Percentiles rank a stretch among this genome's conserved stretches.
Conservation (phyloP, 2,329 filamentous ascomycete genomes). For the Penicillium sp. region DNA sequence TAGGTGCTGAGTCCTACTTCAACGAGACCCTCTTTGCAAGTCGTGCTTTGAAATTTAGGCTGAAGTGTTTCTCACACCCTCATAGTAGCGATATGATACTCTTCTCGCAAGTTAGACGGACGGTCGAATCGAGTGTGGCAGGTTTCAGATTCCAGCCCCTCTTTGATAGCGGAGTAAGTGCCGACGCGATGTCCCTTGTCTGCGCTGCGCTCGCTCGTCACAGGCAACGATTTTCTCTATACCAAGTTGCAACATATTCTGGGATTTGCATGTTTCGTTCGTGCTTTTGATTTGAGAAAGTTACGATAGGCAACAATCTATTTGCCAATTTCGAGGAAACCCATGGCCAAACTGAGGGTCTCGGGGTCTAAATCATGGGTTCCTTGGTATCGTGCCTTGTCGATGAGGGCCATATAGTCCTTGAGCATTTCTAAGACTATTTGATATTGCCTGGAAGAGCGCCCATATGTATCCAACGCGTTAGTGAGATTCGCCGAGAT, state of each 20-base stretch:
- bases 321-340: slow-evolving; percentile 36
- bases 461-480: slow-evolving; percentile 45
- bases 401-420: slow-evolving; percentile 37
- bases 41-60: background rate
- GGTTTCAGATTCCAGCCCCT: too few species aligned
- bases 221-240: background rate
- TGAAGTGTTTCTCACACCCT: too few species aligned
- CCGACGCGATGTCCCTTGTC: background rate
- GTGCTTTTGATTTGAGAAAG: background rate
- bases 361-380: slow-evolving; percentile 33
- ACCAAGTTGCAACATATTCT: background rate
- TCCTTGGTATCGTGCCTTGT: slow-evolving; percentile 20
- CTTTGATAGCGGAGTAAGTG: background rate
- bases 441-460: slow-evolving; percentile 43
- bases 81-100: too few species aligned
- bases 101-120: too few species aligned
- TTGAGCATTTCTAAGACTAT: slow-evolving; percentile 43
- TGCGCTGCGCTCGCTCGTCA: background rate
- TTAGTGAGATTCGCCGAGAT: slow-evolving; percentile 50
- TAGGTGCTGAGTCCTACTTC: background rate
- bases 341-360: slow-evolving; percentile 39
- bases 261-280: background rate
- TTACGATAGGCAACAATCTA: background rate
- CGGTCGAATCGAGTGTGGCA: too few species aligned
- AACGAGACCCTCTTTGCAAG: background rate